Evolutionary conservation across 148 eudicot genomes (phyloP).

Genomic region (Rhododendron ferrugineum): DNA sequence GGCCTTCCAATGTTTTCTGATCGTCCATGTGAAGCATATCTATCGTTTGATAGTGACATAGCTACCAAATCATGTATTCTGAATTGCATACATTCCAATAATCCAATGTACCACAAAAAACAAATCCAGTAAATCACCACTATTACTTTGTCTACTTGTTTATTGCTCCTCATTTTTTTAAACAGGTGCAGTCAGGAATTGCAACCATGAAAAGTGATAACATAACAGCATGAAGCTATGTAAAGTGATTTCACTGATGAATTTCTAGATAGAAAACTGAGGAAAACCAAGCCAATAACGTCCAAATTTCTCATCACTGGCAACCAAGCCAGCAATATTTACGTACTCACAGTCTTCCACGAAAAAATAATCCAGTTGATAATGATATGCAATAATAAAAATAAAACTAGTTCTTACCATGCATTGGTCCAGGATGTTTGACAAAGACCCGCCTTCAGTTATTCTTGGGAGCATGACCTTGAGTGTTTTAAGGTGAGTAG

Average conservation of each 20-base stretch:
- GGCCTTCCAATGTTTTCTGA: neutral
- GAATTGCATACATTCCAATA: neutral
- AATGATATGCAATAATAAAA: neutral
- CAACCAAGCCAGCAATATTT: neutral
- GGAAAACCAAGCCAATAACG: neutral
- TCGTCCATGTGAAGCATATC: neutral
- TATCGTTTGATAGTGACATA: neutral
- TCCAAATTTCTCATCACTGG: neutral
- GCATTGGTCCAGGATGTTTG: slow-evolving; percentile 89
- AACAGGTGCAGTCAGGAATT: neutral
- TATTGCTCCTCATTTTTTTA: neutral
- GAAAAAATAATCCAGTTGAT: neutral
- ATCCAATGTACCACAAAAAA: neutral
- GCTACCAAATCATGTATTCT: neutral
- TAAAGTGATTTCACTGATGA: neutral
- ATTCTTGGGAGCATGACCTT: slow-evolving; percentile 90
- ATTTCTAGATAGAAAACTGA: neutral
- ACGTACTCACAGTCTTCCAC: neutral
- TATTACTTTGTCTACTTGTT: neutral
- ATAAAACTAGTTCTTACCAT: slow-evolving; percentile 49
- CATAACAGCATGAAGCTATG: neutral
- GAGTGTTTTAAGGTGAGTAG: slow-evolving; percentile 71
- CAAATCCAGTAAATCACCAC: neutral
- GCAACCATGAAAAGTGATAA: neutral
- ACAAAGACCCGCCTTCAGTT: slow-evolving; percentile 93